A percentile compares a stretch with the other conserved stretches of the same genome.
Conservation (phyloP, 345 rosid genomes). For the Eutrema heterophyllum region DNA sequence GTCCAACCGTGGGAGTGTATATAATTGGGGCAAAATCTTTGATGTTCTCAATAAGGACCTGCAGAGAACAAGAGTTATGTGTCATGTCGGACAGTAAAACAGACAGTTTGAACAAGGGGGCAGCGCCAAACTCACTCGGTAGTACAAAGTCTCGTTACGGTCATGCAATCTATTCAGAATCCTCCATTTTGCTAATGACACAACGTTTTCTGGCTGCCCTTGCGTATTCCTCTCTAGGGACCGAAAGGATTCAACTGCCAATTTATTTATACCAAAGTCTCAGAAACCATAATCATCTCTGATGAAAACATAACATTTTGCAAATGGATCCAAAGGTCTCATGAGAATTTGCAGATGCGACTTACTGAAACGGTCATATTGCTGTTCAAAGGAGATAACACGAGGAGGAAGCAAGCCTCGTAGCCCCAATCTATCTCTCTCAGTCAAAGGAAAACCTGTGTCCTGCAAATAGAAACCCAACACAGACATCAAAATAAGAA, state of each 20-base stretch:
- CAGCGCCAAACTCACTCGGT: conserved; percentile 51
- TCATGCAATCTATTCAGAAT: conserved; percentile 94
- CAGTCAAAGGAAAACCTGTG: conserved; percentile 90
- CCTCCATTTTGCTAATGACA: conserved; percentile 95
- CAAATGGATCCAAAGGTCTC: background rate
- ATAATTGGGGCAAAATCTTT: conserved; percentile 89
- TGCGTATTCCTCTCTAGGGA: conserved; percentile 80
- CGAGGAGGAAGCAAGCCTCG: conserved; percentile 98
- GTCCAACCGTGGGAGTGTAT: conserved; percentile 95
- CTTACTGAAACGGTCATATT: conserved; percentile 94
- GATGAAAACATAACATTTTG: background rate
- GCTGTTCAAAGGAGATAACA: conserved; percentile 83
- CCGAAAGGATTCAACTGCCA: conserved; percentile 82
- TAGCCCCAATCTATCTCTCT: conserved; percentile 92
- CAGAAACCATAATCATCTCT: background rate
- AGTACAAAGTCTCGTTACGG: conserved; percentile 93
- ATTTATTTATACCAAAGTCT: conserved; percentile 11
- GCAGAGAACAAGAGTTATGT: conserved; percentile 12
- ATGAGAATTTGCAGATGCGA: too few relatives aligned
- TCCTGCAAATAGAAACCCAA: conserved; percentile 46
- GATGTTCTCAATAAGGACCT: conserved; percentile 96
- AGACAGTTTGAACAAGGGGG: background rate
- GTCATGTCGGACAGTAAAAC: background rate
- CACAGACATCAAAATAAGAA: background rate
- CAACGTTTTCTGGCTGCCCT: conserved; percentile 56